These are phyloP conservation scores for Elaphomyces granulatus DNA, from an alignment of 495 filamentous ascomycete species.

Conservation along the genomic window DNA sequence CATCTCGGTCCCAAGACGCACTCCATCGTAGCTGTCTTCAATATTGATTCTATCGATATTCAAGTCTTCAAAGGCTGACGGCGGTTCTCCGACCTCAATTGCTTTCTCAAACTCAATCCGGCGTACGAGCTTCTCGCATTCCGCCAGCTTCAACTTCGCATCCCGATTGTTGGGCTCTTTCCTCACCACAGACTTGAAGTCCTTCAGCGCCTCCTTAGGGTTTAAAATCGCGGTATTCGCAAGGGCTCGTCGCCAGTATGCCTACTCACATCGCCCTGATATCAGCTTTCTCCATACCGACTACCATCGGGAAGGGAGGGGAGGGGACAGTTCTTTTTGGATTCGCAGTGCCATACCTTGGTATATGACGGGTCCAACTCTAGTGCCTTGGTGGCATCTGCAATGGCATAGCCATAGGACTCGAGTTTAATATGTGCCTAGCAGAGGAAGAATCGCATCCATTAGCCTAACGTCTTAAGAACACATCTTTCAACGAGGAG, in stretches of 20 bases:
- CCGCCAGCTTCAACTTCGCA: conserved; percentile 75
- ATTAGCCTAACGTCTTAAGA: too few relatives aligned
- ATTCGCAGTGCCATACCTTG: conserved; percentile 42
- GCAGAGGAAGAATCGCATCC: too few relatives aligned
- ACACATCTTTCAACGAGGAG: too few relatives aligned
- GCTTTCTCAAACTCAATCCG: conserved; percentile 83
- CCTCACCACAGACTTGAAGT: conserved; percentile 85
- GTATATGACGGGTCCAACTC: conserved; percentile 77
- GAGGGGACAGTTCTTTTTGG: neutral
- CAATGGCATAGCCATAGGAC: conserved; percentile 79
- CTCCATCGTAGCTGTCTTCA: conserved; percentile 75
- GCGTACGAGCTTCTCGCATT: conserved; percentile 86
- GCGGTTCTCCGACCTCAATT: conserved; percentile 84
- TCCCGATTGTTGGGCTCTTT: conserved; percentile 76
- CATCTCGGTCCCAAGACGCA: conserved; percentile 66
- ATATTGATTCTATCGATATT: conserved; percentile 75
- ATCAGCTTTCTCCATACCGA: too few relatives aligned
- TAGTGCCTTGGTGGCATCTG: conserved; percentile 87
- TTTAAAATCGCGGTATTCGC: conserved; percentile 81
- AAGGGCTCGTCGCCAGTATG: conserved; percentile 87
- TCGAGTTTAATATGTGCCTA: conserved; percentile 93
- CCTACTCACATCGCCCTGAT: too few relatives aligned
- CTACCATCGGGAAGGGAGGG: neutral
- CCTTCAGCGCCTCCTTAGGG: conserved; percentile 72
- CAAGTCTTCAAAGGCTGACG: conserved; percentile 79